These are phyloP conservation scores for Patellifolia procumbens DNA, from an alignment of 179 eudicot species.

Conservation along the genomic window DNA sequence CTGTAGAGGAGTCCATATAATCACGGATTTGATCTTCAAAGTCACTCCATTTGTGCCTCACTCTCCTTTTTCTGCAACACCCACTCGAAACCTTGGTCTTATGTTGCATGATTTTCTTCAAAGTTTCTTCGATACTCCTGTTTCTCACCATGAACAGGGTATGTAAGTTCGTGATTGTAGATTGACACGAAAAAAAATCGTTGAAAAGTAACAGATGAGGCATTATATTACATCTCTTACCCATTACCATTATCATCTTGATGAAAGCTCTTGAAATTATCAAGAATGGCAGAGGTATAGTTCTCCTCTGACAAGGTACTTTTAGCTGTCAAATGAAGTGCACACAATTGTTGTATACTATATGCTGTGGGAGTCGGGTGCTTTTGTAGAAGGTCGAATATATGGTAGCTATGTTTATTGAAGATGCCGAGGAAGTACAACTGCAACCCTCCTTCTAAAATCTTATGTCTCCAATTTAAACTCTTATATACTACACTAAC, in stretches of 20 bases:
- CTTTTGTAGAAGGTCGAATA: background rate
- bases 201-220: no score
- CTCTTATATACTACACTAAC: constrained; percentile 9
- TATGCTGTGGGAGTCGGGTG: no score
- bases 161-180: no score
- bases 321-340: constrained; percentile 11
- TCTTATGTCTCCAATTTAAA: background rate
- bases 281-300: background rate
- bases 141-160: no score
- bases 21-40: constrained; percentile 4
- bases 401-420: background rate
- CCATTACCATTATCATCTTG: background rate
- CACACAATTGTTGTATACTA: constrained; percentile 12
- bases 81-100: no score
- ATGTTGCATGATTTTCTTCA: no score
- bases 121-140: no score
- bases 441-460: background rate
- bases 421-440: constrained; percentile 20
- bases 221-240: constrained; percentile 5
- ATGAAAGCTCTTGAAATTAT: background rate
- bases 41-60: no score
- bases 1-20: constrained; percentile 3
- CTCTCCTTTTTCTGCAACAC: no score
- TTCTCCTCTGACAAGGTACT: constrained; percentile 15
- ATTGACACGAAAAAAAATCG: no score